These are phyloP conservation scores for Carpinus fangiana DNA, from an alignment of 306 rosid species.

Conservation along the genomic window DNA sequence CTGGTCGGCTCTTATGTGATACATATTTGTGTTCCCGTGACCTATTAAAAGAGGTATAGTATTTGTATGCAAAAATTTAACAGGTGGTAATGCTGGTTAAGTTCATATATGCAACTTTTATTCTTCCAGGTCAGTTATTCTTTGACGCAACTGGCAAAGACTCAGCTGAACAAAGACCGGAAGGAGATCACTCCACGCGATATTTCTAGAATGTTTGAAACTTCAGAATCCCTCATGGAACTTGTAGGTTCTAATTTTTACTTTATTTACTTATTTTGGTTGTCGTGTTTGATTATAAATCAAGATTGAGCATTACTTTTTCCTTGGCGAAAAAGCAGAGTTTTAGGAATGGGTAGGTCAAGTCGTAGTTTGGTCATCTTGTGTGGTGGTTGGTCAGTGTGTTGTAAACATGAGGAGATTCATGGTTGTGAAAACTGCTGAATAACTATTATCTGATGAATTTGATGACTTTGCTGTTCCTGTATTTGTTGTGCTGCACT, in stretches of 20 bases:
- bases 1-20: constrained; percentile 96
- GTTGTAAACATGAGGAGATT: background rate
- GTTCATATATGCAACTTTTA: constrained; percentile 25
- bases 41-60: constrained; percentile 80
- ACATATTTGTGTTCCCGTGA: constrained; percentile 88
- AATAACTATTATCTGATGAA: background rate
- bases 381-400: background rate
- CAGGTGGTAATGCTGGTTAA: constrained; percentile 13
- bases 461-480: background rate
- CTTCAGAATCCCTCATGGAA: constrained; percentile 70
- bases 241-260: constrained; percentile 58
- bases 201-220: constrained; percentile 70
- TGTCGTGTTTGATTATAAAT: constrained; percentile 4
- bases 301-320: background rate
- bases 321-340: background rate
- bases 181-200: constrained; percentile 87
- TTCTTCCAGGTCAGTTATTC: constrained; percentile 89
- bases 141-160: constrained; percentile 79
- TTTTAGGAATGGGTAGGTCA: background rate
- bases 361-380: background rate
- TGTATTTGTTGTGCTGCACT: background rate
- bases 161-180: constrained; percentile 84
- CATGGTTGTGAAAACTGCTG: constrained; percentile 3
- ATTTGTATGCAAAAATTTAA: constrained; percentile 25
- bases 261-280: constrained; percentile 4